Evolutionary conservation across 768 basidiomycete species (phyloP).

Genomic region (Kwoniella sp.): DNA sequence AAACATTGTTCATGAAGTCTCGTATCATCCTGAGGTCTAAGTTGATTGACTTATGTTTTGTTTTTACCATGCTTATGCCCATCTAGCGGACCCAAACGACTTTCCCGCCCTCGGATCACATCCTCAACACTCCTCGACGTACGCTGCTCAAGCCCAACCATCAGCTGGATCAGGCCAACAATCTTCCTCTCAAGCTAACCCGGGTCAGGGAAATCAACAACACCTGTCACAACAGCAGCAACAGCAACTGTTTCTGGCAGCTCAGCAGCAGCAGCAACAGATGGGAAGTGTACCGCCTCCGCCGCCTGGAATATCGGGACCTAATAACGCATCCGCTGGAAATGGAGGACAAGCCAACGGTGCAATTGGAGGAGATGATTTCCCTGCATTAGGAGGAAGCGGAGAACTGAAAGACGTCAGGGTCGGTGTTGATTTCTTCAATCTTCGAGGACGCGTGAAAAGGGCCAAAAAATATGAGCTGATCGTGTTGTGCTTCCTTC

Average conservation of each 20-base stretch:
- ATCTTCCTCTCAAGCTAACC: conserved; percentile 9
- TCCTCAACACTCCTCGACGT: conserved; percentile 35
- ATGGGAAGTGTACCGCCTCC: conserved; percentile 37
- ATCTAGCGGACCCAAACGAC: conserved; percentile 44
- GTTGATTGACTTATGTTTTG: conserved; percentile 3
- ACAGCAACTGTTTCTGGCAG: conserved; percentile 37
- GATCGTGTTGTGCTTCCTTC: background rate
- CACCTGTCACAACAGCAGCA: conserved; percentile 31
- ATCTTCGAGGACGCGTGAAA: background rate
- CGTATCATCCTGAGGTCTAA: too few species aligned
- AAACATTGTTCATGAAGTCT: too few species aligned
- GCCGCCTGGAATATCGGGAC: conserved; percentile 44
- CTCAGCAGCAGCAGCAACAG: conserved; percentile 28
- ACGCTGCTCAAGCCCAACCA: conserved; percentile 47
- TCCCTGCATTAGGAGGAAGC: conserved; percentile 44
- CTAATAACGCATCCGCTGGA: conserved; percentile 10
- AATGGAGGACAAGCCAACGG: conserved; percentile 29
- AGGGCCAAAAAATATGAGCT: background rate
- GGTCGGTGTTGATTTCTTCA: conserved; percentile 24
- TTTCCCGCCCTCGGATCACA: conserved; percentile 53
- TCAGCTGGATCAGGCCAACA: conserved; percentile 27
- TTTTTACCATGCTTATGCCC: background rate
- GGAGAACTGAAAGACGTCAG: conserved; percentile 35
- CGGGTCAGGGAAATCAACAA: conserved; percentile 4
- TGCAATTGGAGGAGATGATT: conserved; percentile 35